These are phyloP conservation scores for Oryza glaberrima DNA, from an alignment of 176 grass and related monocot species.

Conservation along the genomic window DNA sequence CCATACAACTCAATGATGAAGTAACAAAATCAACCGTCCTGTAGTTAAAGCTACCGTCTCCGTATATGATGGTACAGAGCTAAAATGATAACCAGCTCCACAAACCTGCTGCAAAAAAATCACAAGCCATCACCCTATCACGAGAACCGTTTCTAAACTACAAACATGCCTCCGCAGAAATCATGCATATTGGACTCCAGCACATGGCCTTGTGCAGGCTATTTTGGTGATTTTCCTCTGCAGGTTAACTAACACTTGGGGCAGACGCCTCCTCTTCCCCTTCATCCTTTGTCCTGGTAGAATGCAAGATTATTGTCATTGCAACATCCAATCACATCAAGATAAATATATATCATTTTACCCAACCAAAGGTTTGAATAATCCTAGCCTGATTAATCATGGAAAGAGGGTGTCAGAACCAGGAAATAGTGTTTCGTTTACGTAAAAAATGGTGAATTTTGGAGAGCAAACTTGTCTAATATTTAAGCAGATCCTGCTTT, in stretches of 20 bases:
- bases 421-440: neutral
- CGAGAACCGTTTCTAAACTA: neutral
- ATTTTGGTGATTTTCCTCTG: neutral
- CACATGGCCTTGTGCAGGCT: neutral
- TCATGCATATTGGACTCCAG: neutral
- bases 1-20: neutral
- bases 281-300: neutral
- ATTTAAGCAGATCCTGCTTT: neutral
- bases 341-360: neutral
- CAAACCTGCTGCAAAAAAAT: no score
- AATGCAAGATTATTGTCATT: neutral
- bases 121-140: neutral
- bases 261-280: neutral
- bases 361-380: neutral
- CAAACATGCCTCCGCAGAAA: neutral
- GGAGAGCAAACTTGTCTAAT: neutral
- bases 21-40: neutral
- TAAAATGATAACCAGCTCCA: no score
- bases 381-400: neutral
- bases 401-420: neutral
- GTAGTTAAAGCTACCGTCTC: neutral
- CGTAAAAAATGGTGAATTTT: neutral
- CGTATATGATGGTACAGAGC: neutral
- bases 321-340: neutral
- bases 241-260: neutral